Base-by-base conservation (phyloP, 2,329 filamentous ascomycete genomes). In the Aureobasidium sp. region DNA sequence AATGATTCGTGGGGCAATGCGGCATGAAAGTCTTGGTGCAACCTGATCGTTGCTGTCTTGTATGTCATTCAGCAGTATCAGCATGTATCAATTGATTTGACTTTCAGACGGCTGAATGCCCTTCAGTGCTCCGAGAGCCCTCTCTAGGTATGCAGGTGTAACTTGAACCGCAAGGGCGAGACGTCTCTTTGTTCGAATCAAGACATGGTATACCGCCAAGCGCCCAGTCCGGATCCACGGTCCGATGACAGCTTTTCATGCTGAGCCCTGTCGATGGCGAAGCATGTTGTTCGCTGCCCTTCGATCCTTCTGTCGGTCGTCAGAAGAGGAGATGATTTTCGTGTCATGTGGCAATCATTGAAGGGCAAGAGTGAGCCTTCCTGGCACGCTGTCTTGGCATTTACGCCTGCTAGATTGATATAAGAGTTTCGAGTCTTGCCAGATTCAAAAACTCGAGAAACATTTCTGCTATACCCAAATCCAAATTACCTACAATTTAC, bases 191-290 rank as follows among this genome's bases (percentile, higher is more conserved):
- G 29, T 25, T 21, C 17, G 11, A 29, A 16, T 8, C 40, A n/a
- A 29, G 12, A 14, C 12, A 27, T 1, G 39, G 29, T n/a, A 29
- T 29, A 29, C 27, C 27, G 40, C 40, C 40, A 30, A 30, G 40
- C 25, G 8, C n/a, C n/a, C 27, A 29, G 6, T 29, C 27, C n/a
- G n/a, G n/a, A n/a, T n/a, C n/a, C n/a, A n/a, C n/a, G n/a, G n/a
- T n/a, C n/a, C 27, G 27, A 12, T 35, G 5, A 38, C 35, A 8
- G 21, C 22, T 25, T 40, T n/a, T 25, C 3, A 40, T 40, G 38
- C 38, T 40, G 22, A 25, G 35, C 35, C 10, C 21, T 40, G 38
- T 40, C 12, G 22, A 49, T 49, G 45, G 45, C 45, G 45, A 49
- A 49, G 34, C 21, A 10, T 25, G 7, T n/a, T 37, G 34, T 21